These are phyloP conservation scores for Delphinella strobiligena DNA, from an alignment of 2,329 filamentous ascomycete genomes.

Conservation along the genomic window DNA sequence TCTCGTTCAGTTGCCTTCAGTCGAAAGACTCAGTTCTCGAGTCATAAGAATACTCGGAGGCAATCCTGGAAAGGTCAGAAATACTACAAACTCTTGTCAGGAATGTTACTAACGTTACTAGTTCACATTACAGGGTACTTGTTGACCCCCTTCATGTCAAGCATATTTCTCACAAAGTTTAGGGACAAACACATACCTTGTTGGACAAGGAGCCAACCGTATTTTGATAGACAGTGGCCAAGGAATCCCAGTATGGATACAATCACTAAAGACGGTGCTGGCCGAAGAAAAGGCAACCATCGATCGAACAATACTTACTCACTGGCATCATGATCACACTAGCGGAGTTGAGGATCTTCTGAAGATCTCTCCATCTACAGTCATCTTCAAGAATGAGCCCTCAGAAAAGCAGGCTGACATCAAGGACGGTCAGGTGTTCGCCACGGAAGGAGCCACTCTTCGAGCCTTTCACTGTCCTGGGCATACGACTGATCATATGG, in stretches of 20 bases:
- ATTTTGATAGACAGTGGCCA: constrained; percentile 87
- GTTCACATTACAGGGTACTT: constrained; percentile 55
- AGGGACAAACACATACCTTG: constrained; percentile 88
- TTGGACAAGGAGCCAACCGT: constrained; percentile 62
- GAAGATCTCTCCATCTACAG: constrained; percentile 47
- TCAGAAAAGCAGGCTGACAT: constrained; percentile 41
- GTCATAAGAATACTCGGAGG: constrained; percentile 79
- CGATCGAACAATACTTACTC: constrained; percentile 63
- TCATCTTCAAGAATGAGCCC: constrained; percentile 56
- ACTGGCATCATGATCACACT: constrained; percentile 86
- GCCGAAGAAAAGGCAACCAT: constrained; percentile 56
- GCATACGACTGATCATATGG: constrained; percentile 74
- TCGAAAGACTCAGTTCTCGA: constrained; percentile 64
- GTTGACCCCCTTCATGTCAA: background rate
- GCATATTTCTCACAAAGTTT: constrained; percentile 27
- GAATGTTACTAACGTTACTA: constrained; percentile 14
- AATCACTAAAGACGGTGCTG: constrained; percentile 52
- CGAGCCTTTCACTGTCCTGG: constrained; percentile 58
- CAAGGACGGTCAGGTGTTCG: constrained; percentile 43
- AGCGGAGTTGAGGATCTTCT: constrained; percentile 63
- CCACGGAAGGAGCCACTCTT: constrained; percentile 51
- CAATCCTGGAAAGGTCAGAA: constrained; percentile 71
- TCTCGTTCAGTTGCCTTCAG: constrained; percentile 54
- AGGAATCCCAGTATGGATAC: constrained; percentile 62
- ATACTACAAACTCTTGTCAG: background rate